Percentiles rank a stretch among this genome's conserved stretches.
Conservation (phyloP, 306 rosid species). For the Cicer judaicum region DNA sequence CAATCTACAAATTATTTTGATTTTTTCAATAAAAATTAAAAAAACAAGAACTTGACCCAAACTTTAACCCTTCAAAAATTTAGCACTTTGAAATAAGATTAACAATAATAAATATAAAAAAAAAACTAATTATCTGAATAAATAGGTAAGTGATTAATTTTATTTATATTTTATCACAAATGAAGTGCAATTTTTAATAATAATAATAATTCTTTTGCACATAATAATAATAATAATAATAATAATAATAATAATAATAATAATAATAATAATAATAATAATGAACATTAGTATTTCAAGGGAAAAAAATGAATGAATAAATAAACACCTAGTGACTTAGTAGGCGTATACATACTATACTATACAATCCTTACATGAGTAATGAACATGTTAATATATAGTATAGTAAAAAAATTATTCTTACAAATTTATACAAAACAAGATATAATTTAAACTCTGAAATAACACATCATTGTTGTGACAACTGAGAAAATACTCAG, state of each 20-base stretch:
- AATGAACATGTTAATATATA: conserved; percentile 29
- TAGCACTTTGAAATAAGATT: not conserved
- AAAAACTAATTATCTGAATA: too few relatives aligned
- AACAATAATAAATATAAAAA: too few relatives aligned
- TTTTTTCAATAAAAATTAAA: not conserved
- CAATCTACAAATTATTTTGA: not conserved
- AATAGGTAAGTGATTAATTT: too few relatives aligned
- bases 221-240: too few relatives aligned
- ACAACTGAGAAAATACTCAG: conserved; percentile 55
- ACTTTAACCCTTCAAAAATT: too few relatives aligned
- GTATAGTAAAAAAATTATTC: not conserved
- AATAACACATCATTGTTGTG: conserved; percentile 25
- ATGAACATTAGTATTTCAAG: conserved; percentile 7
- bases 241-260: too few relatives aligned
- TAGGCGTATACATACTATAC: conserved; percentile 6
- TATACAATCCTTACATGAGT: conserved; percentile 27
- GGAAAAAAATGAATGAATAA: not conserved
- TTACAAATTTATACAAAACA: conserved; percentile 39
- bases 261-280: too few relatives aligned
- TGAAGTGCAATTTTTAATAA: too few relatives aligned
- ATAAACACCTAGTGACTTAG: not conserved
- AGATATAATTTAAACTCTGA: conserved; percentile 45
- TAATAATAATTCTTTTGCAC: too few relatives aligned
- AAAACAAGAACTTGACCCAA: not conserved
- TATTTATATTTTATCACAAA: too few relatives aligned